These are phyloP conservation scores for Lepidium campestre DNA, from an alignment of 441 rosid genomes.

Conservation along the genomic window DNA sequence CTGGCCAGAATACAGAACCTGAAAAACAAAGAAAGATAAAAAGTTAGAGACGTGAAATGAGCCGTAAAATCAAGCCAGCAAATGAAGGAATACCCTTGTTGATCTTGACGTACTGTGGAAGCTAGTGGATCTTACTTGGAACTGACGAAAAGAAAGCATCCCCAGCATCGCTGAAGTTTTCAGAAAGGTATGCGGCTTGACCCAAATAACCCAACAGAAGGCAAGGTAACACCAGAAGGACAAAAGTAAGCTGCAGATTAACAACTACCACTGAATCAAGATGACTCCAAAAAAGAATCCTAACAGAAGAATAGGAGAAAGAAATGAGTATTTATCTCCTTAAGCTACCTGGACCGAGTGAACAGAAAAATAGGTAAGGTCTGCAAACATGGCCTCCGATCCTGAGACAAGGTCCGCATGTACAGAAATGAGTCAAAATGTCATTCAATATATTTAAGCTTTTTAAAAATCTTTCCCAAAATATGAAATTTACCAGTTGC, in stretches of 20 bases:
- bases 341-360: constrained; percentile 84
- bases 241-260: constrained; percentile 91
- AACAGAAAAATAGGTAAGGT: constrained; percentile 93
- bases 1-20: constrained; percentile 81
- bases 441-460: not conserved
- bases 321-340: constrained; percentile 5
- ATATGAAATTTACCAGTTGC: constrained; percentile 68
- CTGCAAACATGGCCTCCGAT: constrained; percentile 99
- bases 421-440: not conserved
- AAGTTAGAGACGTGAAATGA: not conserved
- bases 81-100: constrained; percentile 26
- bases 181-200: constrained; percentile 93
- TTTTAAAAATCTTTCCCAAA: not conserved
- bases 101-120: constrained; percentile 28
- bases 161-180: constrained; percentile 41
- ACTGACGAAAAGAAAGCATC: constrained; percentile 81
- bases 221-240: constrained; percentile 92
- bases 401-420: constrained; percentile 41
- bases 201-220: constrained; percentile 95
- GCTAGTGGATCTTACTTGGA: constrained; percentile 65
- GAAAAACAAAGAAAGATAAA: constrained; percentile 21
- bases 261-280: constrained; percentile 45
- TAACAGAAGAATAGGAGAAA: not conserved
- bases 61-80: constrained; percentile 12
- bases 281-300: constrained; percentile 8